Conservation (phyloP, 805 yeast species). For the Suhomyces pyralidae region DNA sequence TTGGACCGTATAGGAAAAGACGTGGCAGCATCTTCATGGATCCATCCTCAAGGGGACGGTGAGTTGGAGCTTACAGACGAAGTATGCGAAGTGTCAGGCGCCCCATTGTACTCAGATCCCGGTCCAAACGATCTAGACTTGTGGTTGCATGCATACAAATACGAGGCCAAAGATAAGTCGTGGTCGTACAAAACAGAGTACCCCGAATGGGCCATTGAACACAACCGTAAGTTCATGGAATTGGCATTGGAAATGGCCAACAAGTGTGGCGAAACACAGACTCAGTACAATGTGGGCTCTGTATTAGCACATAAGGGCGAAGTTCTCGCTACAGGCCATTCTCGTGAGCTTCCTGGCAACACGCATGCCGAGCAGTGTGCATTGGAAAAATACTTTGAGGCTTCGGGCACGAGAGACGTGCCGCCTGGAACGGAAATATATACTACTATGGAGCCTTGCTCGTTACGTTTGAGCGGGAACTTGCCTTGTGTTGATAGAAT, state of each 20-base stretch:
- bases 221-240: slow-evolving; percentile 63
- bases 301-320: slow-evolving; percentile 60
- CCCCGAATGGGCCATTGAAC: slow-evolving; percentile 78
- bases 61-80: slow-evolving; percentile 56
- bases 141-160: slow-evolving; percentile 89
- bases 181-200: slow-evolving; percentile 77
- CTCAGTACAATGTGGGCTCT: slow-evolving; percentile 95
- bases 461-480: slow-evolving; percentile 84
- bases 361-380: slow-evolving; percentile 99
- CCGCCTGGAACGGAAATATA: slow-evolving; percentile 80
- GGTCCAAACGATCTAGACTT: slow-evolving; percentile 81
- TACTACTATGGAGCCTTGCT: slow-evolving; percentile 98
- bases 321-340: slow-evolving; percentile 77
- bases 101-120: slow-evolving; percentile 80
- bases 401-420: slow-evolving; percentile 36
- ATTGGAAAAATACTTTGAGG: slow-evolving; percentile 61
- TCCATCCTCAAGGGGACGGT: slow-evolving; percentile 56
- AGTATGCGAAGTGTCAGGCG: slow-evolving; percentile 62
- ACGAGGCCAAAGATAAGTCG: slow-evolving; percentile 52
- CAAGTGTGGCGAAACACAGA: slow-evolving; percentile 74
- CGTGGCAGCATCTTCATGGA: slow-evolving; percentile 65
- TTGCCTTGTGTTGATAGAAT: slow-evolving; percentile 84
- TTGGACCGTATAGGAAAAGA: slow-evolving; percentile 72
- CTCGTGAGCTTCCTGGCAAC: slow-evolving; percentile 89
- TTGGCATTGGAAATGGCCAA: slow-evolving; percentile 74